A percentile compares a stretch with the other conserved stretches of the same genome.
Conservation (phyloP, 345 rosid species). For the Cardiospermum halicacabum region DNA sequence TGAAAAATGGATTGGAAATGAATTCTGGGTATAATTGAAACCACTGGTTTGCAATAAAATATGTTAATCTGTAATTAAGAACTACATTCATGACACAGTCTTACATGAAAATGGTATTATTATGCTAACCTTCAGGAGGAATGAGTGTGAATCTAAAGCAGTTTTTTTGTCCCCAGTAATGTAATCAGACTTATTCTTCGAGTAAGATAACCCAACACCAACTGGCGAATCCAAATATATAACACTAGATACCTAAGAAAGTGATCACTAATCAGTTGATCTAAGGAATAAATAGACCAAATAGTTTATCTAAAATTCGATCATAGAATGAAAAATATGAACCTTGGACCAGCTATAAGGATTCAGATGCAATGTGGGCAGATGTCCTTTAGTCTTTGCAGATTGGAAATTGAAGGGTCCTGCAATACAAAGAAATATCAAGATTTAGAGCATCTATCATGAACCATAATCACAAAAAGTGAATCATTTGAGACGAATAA, state of each 20-base stretch:
- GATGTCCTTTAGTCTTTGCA: slow-evolving; percentile 22
- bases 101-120: neutral
- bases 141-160: slow-evolving; percentile 62
- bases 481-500: neutral
- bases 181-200: slow-evolving; percentile 52
- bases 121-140: slow-evolving; percentile 60
- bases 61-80: slow-evolving; percentile 1
- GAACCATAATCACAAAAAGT: neutral
- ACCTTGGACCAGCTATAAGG: slow-evolving; percentile 96
- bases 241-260: slow-evolving; percentile 63
- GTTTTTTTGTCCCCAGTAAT: slow-evolving; percentile 55
- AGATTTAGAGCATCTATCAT: neutral
- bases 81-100: neutral
- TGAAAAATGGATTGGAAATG: slow-evolving; percentile 65
- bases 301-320: neutral
- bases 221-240: slow-evolving; percentile 86
- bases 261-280: neutral
- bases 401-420: slow-evolving; percentile 86
- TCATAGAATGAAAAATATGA: neutral
- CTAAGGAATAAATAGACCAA: neutral
- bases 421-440: slow-evolving; percentile 23
- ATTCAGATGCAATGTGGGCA: slow-evolving; percentile 64
- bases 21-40: slow-evolving; percentile 76
- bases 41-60: slow-evolving; percentile 51
- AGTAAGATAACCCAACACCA: slow-evolving; percentile 85